These are phyloP conservation scores for Fraxinus pennsylvanica DNA, from an alignment of 257 asterid genomes.

Conservation along the genomic window DNA sequence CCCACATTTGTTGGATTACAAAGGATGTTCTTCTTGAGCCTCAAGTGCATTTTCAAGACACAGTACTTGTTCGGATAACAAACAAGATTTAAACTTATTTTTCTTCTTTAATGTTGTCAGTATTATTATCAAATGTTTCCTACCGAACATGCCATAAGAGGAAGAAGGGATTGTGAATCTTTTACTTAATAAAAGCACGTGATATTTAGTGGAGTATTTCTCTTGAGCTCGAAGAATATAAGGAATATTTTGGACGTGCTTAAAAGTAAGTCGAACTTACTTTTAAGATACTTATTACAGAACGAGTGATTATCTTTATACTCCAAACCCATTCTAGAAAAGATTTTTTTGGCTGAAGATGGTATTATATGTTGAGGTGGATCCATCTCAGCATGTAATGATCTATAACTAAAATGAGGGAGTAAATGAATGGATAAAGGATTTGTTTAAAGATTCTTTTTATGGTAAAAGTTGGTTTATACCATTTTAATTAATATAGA, in stretches of 20 bases:
- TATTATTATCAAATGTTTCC: neutral
- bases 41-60: neutral
- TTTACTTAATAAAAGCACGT: too few species aligned
- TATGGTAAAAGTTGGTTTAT: neutral
- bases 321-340: neutral
- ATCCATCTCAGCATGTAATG: slow-evolving; percentile 12
- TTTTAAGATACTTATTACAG: neutral
- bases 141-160: neutral
- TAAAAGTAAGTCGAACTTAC: neutral
- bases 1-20: neutral
- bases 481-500: neutral
- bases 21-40: neutral
- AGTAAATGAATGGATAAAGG: neutral
- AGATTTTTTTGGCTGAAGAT: neutral
- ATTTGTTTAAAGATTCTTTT: slow-evolving; percentile 2
- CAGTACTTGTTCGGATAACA: neutral
- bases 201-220: too few species aligned
- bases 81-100: neutral
- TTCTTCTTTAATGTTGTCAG: neutral
- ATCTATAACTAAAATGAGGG: slow-evolving; percentile 6
- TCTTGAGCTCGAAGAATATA: neutral
- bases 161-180: neutral
- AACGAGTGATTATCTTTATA: neutral
- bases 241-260: too few species aligned
- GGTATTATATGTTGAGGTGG: slow-evolving; percentile 4